phyloP scores from a whole-genome alignment of 2,329 filamentous ascomycete species.

The Phoma sp. region DNA sequence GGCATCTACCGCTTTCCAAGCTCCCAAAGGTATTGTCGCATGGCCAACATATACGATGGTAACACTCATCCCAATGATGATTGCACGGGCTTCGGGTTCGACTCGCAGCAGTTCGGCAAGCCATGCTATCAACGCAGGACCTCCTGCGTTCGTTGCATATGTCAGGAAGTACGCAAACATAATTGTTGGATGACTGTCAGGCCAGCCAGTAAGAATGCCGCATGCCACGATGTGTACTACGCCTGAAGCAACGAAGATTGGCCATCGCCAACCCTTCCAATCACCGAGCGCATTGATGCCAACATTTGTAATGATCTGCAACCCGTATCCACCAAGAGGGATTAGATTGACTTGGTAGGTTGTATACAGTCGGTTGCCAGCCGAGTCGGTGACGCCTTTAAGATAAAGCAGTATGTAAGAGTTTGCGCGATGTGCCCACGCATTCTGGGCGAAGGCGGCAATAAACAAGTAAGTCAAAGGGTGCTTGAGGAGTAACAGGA shows the following conservation, averaged over 20 bases:
- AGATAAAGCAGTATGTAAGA: slow-evolving; percentile 21
- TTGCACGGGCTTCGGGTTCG: slow-evolving; percentile 19
- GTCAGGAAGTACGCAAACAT: slow-evolving; percentile 22
- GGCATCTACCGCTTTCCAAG: slow-evolving; percentile 11
- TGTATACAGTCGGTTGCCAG: slow-evolving; percentile 13
- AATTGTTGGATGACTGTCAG: slow-evolving; percentile 4
- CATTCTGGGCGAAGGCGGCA: slow-evolving; percentile 16
- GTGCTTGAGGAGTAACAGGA: slow-evolving; percentile 9
- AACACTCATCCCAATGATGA: slow-evolving; percentile 18
- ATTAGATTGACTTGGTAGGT: slow-evolving; percentile 23
- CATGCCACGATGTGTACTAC: slow-evolving; percentile 8
- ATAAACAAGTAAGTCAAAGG: slow-evolving; percentile 18
- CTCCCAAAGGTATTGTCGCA: slow-evolving; percentile 20
- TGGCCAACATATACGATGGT: slow-evolving; percentile 15
- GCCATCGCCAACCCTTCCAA: slow-evolving; percentile 21
- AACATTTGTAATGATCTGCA: slow-evolving; percentile 13
- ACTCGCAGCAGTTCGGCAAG: slow-evolving; percentile 17
- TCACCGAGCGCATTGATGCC: slow-evolving; percentile 20
- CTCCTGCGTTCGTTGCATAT: slow-evolving; percentile 17
- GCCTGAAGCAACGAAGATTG: slow-evolving; percentile 14
- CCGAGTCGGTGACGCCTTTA: slow-evolving; percentile 11
- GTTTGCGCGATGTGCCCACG: slow-evolving; percentile 22
- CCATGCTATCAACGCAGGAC: slow-evolving; percentile 17
- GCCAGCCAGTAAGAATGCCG: slow-evolving; percentile 16
- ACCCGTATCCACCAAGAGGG: slow-evolving; percentile 18